Percentiles rank a stretch among this genome's conserved stretches.
Evolutionary conservation across 768 basidiomycete species (phyloP).

Genomic region (Lactarius evosmus): DNA sequence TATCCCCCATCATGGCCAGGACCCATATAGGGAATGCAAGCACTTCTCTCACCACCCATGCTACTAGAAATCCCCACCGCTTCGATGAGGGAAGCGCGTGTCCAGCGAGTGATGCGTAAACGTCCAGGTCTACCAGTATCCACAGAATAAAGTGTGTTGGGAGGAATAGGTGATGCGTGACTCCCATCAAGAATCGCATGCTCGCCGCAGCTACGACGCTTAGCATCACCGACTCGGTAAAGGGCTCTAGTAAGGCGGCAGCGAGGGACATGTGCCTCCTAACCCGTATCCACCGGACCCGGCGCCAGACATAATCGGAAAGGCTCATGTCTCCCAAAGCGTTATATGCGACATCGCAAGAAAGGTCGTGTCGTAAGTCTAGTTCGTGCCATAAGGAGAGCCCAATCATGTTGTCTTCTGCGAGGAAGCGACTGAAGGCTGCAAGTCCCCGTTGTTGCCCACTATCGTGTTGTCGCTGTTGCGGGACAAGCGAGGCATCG

Average conservation of each 20-base stretch:
- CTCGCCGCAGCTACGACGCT: conserved; percentile 62
- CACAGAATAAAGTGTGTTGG: conserved; percentile 62
- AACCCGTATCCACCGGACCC: conserved; percentile 95
- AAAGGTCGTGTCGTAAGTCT: conserved; percentile 81
- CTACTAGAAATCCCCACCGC: conserved; percentile 59
- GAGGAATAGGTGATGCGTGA: conserved; percentile 54
- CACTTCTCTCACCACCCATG: conserved; percentile 79
- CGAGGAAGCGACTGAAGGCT: conserved; percentile 84
- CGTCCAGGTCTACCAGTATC: conserved; percentile 78
- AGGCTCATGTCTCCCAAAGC: conserved; percentile 86
- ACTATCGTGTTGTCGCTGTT: conserved; percentile 28
- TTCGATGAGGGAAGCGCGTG: conserved; percentile 51
- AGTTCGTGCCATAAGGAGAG: conserved; percentile 92
- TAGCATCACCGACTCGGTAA: conserved; percentile 81
- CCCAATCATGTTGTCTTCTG: conserved; percentile 98
- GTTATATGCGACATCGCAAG: conserved; percentile 86
- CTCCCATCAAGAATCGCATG: conserved; percentile 46
- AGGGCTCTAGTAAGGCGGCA: conserved; percentile 87
- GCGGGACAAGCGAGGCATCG: conserved; percentile 57
- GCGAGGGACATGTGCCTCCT: conserved; percentile 88
- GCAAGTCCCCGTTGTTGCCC: conserved; percentile 55
- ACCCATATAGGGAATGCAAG: conserved; percentile 87
- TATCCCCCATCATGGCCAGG: conserved; percentile 73
- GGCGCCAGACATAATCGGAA: conserved; percentile 78
- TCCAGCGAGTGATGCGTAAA: conserved; percentile 73